phyloP scores from a whole-genome alignment of 2,329 filamentous ascomycete genomes.

The Colletotrichum cereale region DNA sequence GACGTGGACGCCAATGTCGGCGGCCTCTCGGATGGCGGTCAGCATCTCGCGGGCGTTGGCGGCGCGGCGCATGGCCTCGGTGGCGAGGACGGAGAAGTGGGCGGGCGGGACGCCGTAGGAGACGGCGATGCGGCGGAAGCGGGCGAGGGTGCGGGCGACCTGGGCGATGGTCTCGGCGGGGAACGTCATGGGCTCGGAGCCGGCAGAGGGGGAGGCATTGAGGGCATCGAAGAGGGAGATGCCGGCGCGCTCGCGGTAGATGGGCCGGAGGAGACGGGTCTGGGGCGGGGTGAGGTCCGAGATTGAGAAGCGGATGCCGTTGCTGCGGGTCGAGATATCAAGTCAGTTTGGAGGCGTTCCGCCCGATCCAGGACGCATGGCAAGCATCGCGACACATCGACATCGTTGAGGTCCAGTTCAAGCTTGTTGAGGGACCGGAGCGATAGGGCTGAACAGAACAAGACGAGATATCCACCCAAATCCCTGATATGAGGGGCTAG shows the following conservation, averaged over 20 bases:
- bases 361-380: neutral
- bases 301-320: constrained; percentile 93
- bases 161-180: constrained; percentile 68
- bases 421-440: neutral
- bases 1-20: constrained; percentile 75
- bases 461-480: neutral
- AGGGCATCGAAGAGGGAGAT: constrained; percentile 91
- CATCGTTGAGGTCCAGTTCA: neutral
- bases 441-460: neutral
- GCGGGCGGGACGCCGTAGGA: constrained; percentile 74
- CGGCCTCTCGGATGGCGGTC: constrained; percentile 69
- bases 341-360: neutral
- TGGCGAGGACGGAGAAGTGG: constrained; percentile 83
- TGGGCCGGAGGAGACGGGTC: constrained; percentile 78
- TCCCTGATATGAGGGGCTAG: neutral
- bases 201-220: constrained; percentile 60
- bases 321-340: constrained; percentile 65
- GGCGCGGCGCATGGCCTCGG: constrained; percentile 88
- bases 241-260: constrained; percentile 82
- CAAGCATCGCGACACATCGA: neutral
- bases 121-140: constrained; percentile 78
- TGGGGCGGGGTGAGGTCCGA: constrained; percentile 80
- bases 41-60: constrained; percentile 79
- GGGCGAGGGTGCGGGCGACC: constrained; percentile 76
- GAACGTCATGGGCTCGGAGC: constrained; percentile 54